These are phyloP conservation scores for Exophiala viscosa DNA, from an alignment of 2,329 filamentous ascomycete genomes.

Conservation along the genomic window DNA sequence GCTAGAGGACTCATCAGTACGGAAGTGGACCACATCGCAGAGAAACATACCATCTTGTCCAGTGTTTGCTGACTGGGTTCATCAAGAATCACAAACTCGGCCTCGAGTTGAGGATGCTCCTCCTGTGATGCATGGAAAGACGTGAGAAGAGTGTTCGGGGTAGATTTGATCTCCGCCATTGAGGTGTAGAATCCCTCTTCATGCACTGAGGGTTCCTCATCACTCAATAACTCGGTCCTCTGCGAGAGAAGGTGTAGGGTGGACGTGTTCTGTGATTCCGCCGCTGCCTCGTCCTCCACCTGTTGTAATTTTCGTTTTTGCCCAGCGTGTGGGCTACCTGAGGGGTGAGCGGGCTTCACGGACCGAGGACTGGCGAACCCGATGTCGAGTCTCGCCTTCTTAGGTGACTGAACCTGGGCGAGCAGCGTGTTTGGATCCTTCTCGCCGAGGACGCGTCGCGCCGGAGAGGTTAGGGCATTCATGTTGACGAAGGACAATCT, in stretches of 20 bases:
- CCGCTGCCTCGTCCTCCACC: constrained; percentile 11
- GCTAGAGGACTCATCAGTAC: constrained; percentile 8
- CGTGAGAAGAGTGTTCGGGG: constrained; percentile 14
- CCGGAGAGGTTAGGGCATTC: constrained; percentile 14
- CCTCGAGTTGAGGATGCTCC: constrained; percentile 19
- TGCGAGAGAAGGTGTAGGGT: constrained; percentile 14
- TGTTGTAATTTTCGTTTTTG: constrained; percentile 27
- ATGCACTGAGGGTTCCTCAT: constrained; percentile 9
- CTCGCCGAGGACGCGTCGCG: constrained; percentile 26
- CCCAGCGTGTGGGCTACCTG: constrained; percentile 18
- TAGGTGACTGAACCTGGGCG: constrained; percentile 9
- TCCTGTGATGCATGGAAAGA: constrained; percentile 25
- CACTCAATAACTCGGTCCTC: constrained; percentile 18
- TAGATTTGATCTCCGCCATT: constrained; percentile 10
- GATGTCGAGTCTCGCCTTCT: constrained; percentile 1
- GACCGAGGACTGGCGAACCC: constrained; percentile 4
- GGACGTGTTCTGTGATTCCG: constrained; percentile 11
- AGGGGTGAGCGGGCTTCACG: constrained; percentile 7
- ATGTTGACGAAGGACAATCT: not conserved
- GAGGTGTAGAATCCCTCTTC: constrained; percentile 3
- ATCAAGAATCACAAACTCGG: constrained; percentile 28
- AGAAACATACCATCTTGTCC: constrained; percentile 24
- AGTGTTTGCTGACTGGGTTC: constrained; percentile 28
- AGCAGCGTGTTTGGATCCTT: constrained; percentile 27
- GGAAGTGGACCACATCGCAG: not conserved